A percentile compares a stretch with the other conserved stretches of the same genome.
Evolutionary conservation across 805 yeast genomes (phyloP).

Genomic region (Cyberlindnera mycetangii): DNA sequence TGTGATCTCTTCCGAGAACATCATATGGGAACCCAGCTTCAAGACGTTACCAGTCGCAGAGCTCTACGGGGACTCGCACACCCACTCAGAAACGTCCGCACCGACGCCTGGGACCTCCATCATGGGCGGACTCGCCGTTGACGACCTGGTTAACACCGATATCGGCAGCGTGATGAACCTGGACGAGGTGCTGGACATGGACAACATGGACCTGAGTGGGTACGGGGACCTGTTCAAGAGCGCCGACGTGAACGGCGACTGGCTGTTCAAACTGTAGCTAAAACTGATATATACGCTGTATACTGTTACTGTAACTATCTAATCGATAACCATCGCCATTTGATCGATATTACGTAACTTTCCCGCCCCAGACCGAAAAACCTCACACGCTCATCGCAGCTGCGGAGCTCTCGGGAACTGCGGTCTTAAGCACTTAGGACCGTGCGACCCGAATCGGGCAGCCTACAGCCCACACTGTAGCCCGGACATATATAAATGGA

Average conservation of each 20-base stretch:
- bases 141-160: conserved; percentile 8
- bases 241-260: conserved; percentile 4
- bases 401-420: no score
- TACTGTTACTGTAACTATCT: neutral
- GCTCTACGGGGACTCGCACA: neutral
- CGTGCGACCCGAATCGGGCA: no score
- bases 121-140: conserved; percentile 6
- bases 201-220: neutral
- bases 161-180: conserved; percentile 9
- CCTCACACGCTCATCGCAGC: no score
- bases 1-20: conserved; percentile 12
- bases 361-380: no score
- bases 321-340: neutral
- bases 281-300: no score
- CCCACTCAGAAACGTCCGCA: neutral
- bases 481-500: no score
- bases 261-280: conserved; percentile 11
- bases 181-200: conserved; percentile 6
- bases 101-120: neutral
- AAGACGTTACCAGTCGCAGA: conserved; percentile 9
- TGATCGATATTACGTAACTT: no score
- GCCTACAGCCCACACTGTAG: no score
- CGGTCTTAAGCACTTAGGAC: no score
- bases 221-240: conserved; percentile 6
- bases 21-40: conserved; percentile 26